Base-by-base conservation (phyloP, 768 basidiomycete genomes). In the Lactarius psammicola region DNA sequence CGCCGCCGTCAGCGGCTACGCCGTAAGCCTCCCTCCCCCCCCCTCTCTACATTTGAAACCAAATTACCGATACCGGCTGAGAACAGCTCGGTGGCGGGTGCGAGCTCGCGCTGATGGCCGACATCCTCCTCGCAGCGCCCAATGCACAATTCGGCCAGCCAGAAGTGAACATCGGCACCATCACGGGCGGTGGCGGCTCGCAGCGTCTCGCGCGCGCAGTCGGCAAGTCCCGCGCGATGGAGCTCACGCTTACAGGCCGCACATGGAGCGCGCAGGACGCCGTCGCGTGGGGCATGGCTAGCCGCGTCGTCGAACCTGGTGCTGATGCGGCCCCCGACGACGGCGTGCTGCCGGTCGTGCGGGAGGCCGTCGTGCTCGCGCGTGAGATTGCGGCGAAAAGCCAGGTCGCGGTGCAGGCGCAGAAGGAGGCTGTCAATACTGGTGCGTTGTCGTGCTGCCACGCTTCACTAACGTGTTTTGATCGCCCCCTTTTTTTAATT, bases 221-320 rank as follows among this genome's bases (percentile, higher is more conserved):
- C 69, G 96, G 96, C 53, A 98, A 97, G 78, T 92, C 93, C 10
- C 86, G 92, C 68, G 84, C 95, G 18, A 98, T 98, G 96, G 96
- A 98, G 74, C 79, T 98, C 76, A 85, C 92, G 53, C 81, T 98
- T 56, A 97, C 95, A 0, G 95, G 96, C 4, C 86, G 92, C 38
- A 88, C 79, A 68, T 83, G 97, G 72, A 77, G 81, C 59, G 96
- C 95, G 1, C 78, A 84, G 63, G 92, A 96, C 71, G 96, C 96
- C 2, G 87, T 87, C 57, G 77, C 80, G 42, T 96, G 93, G 92
- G 96, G 96, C 3, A 81, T 98, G 68, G 87, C 94, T 55, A 92
- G 87, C 75, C 80, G 88, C 67, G 86, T 98, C 59, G 90, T 94
- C 23, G 49, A 51, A 4, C 13, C 8, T 1, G 23, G 10, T 1